Conservation (phyloP, 1,139 yeast genomes). For the Lodderomyces oxycetoniae region DNA sequence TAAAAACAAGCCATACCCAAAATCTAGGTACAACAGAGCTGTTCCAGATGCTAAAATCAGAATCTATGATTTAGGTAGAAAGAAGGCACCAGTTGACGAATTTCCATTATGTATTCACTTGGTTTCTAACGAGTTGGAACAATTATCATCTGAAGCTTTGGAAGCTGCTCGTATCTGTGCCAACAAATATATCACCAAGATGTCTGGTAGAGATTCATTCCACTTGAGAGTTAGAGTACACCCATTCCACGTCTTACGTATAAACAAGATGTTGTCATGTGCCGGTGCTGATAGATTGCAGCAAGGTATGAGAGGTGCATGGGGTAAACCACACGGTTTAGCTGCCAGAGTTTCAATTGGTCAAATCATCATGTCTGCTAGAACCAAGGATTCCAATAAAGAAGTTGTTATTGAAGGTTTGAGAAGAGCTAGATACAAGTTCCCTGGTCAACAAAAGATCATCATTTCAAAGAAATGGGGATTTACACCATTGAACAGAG, state of each 20-base stretch:
- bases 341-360: conserved; percentile 99
- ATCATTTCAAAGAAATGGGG: conserved; percentile 99
- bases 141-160: conserved; percentile 98
- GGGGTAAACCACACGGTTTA: conserved; percentile 99
- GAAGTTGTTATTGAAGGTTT: conserved; percentile 97
- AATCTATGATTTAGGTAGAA: conserved; percentile 98
- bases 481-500: conserved; percentile 99
- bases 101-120: conserved; percentile 99
- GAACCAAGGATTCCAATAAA: conserved; percentile 98
- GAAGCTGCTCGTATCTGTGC: conserved; percentile 99
- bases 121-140: conserved; percentile 99
- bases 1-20: conserved; percentile 99
- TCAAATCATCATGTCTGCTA: conserved; percentile 95
- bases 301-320: conserved; percentile 99
- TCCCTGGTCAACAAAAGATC: conserved; percentile 99
- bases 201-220: conserved; percentile 99
- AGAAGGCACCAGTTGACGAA: conserved; percentile 99
- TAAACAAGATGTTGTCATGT: conserved; percentile 99
- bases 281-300: conserved; percentile 99
- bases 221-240: conserved; percentile 99
- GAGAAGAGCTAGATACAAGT: conserved; percentile 99
- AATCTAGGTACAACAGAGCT: conserved; percentile 99
- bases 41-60: conserved; percentile 99
- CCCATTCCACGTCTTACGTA: conserved; percentile 99
- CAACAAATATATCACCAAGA: conserved; percentile 97